Conservation (phyloP, 768 basidiomycete species). For the Leccinum fibrillosum region DNA sequence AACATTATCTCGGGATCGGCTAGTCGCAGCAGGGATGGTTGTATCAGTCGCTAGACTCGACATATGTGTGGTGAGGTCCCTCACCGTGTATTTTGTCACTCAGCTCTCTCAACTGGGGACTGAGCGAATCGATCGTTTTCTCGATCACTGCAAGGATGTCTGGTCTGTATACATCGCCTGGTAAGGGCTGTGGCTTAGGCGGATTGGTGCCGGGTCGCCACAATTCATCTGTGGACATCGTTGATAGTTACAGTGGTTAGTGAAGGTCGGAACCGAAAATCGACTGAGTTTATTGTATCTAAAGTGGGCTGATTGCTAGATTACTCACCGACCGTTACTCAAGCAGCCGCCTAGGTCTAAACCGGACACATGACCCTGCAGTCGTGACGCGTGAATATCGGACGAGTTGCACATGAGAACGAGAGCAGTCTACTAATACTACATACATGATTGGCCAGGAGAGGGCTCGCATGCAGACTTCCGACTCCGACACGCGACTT, state of each 20-base stretch:
- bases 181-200: conserved; percentile 12
- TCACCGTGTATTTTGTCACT: conserved; percentile 74
- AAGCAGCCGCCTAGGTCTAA: too few species aligned
- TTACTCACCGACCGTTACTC: too few species aligned
- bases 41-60: not conserved
- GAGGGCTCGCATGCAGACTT: too few species aligned
- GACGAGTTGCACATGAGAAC: too few species aligned
- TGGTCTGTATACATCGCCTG: conserved; percentile 43
- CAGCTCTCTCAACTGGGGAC: conserved; percentile 51
- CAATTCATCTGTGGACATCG: conserved; percentile 5
- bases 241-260: not conserved
- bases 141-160: conserved; percentile 65
- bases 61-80: not conserved
- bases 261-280: not conserved
- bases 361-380: too few species aligned
- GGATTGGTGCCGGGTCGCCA: conserved; percentile 39
- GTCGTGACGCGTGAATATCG: too few species aligned
- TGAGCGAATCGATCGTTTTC: conserved; percentile 32
- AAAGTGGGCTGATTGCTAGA: too few species aligned
- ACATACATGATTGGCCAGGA: too few species aligned
- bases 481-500: too few species aligned
- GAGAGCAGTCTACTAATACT: too few species aligned
- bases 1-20: conserved; percentile 69
- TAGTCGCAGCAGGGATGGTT: conserved; percentile 22
- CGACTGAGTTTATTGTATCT: not conserved